Evolutionary conservation across 192 early-diverging fungal genomes (phyloP).

Genomic region (Geosiphon pyriformis): DNA sequence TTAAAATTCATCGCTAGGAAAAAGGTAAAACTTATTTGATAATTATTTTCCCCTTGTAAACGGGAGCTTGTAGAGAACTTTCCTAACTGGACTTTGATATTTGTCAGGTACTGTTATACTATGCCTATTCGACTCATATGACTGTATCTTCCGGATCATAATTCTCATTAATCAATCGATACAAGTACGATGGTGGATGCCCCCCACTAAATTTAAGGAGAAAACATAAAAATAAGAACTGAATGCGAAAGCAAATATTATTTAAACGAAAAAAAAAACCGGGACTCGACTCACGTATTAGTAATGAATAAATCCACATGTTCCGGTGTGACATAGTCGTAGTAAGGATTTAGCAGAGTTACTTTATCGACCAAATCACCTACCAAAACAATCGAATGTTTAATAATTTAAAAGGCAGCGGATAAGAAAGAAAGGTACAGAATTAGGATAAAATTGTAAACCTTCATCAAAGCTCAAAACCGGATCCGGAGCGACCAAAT

Average conservation of each 20-base stretch:
- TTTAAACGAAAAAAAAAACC: not conserved
- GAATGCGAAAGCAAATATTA: constrained; percentile 25
- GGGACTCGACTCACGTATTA: constrained; percentile 59
- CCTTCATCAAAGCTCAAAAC: constrained; percentile 79
- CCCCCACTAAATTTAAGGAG: constrained; percentile 44
- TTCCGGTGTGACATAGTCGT: constrained; percentile 90
- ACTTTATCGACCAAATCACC: constrained; percentile 73
- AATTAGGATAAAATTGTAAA: constrained; percentile 22
- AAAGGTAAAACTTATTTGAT: no score
- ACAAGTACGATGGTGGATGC: constrained; percentile 73
- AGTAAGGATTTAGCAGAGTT: constrained; percentile 80
- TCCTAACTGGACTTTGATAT: no score
- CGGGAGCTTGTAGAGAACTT: no score
- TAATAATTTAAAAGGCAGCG: no score
- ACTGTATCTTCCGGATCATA: constrained; percentile 24
- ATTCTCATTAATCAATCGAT: constrained; percentile 64
- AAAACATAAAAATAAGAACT: constrained; percentile 17
- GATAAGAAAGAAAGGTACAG: no score
- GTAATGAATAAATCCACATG: constrained; percentile 88
- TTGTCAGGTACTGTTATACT: no score
- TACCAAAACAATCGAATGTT: no score
- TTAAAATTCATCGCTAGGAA: no score
- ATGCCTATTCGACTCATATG: constrained; percentile 12
- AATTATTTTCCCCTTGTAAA: no score
- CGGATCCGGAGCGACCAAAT: constrained; percentile 69